Conservation (phyloP, 177 flowering plant species). For the Vitis hybrid region DNA sequence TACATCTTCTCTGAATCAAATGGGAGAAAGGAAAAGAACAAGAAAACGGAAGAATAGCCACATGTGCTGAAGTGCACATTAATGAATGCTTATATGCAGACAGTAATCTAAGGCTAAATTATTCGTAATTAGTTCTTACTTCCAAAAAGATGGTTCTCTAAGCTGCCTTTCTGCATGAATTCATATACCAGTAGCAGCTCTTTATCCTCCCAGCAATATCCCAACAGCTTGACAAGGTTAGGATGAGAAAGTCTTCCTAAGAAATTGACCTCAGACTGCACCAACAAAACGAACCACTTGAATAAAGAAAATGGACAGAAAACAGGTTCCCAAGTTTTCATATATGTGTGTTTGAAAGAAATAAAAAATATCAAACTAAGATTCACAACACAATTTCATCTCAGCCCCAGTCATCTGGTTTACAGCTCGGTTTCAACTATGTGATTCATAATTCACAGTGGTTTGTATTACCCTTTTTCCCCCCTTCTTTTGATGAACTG, state of each 20-base stretch:
- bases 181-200: slow-evolving; percentile 79
- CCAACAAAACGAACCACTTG: neutral
- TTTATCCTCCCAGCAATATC: slow-evolving; percentile 71
- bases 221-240: slow-evolving; percentile 72
- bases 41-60: neutral
- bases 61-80: neutral
- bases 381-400: no score
- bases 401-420: no score
- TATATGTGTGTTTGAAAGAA: neutral
- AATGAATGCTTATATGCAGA: neutral
- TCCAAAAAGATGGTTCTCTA: slow-evolving; percentile 89
- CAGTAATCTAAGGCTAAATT: neutral
- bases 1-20: neutral
- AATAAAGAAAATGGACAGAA: no score
- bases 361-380: neutral
- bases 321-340: no score
- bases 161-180: slow-evolving; percentile 79
- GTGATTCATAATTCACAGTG: no score
- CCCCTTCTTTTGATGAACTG: no score
- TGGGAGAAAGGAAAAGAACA: no score
- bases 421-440: no score
- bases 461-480: no score
- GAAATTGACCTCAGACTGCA: slow-evolving; percentile 77
- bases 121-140: slow-evolving; percentile 43
- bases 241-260: slow-evolving; percentile 82